Conservation (phyloP, 1,139 yeast species). For the Blastobotrys raffinosifermentans region DNA sequence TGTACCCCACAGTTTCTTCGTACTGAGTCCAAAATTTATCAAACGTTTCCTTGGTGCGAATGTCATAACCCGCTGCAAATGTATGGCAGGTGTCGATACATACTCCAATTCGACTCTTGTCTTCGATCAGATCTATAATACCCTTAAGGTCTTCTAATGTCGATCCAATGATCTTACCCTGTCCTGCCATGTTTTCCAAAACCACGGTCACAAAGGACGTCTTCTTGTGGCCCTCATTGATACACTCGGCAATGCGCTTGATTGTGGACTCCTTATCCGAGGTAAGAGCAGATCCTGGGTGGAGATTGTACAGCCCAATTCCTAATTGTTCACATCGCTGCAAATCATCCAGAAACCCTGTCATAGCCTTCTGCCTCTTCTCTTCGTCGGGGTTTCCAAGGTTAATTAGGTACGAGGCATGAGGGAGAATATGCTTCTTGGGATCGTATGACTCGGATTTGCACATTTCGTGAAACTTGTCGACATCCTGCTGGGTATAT, state of each 20-base stretch:
- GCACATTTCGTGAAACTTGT: slow-evolving; percentile 58
- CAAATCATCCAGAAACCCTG: slow-evolving; percentile 81
- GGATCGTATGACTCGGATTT: slow-evolving; percentile 62
- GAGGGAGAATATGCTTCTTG: slow-evolving; percentile 76
- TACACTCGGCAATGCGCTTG: slow-evolving; percentile 62
- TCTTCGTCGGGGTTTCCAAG: slow-evolving; percentile 84
- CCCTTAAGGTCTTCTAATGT: slow-evolving; percentile 65
- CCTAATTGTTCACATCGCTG: slow-evolving; percentile 77
- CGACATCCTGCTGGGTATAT: slow-evolving; percentile 58
- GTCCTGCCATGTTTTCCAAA: slow-evolving; percentile 97
- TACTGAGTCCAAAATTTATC: slow-evolving; percentile 66
- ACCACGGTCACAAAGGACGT: slow-evolving; percentile 81
- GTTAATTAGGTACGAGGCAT: slow-evolving; percentile 89
- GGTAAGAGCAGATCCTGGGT: slow-evolving; percentile 80
- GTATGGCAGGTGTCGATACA: slow-evolving; percentile 95
- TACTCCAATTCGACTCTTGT: slow-evolving; percentile 81
- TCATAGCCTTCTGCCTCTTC: slow-evolving; percentile 69
- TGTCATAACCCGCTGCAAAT: slow-evolving; percentile 93
- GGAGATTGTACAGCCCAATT: slow-evolving; percentile 85
- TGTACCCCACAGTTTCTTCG: slow-evolving; percentile 64
- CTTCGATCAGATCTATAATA: slow-evolving; percentile 69
- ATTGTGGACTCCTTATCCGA: slow-evolving; percentile 64
- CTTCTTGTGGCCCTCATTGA: slow-evolving; percentile 68
- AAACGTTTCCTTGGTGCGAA: slow-evolving; percentile 52
- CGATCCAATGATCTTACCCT: slow-evolving; percentile 85